Conservation (phyloP, 1,284 basidiomycete species). For the Puccinia coronata region DNA sequence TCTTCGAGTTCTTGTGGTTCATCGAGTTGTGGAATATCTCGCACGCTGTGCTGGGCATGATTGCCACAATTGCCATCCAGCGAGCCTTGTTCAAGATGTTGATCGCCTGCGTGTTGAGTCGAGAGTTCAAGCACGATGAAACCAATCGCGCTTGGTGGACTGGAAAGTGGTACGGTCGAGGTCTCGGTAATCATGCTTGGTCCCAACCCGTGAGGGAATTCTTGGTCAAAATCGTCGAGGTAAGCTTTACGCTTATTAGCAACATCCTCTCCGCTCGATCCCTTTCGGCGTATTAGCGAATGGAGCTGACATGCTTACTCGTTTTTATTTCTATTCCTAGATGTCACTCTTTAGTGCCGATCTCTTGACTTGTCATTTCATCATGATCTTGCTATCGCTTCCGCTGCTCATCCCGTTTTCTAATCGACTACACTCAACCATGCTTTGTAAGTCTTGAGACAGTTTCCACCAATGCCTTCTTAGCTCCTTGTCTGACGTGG, state of each 20-base stretch:
- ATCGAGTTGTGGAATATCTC: conserved; percentile 87
- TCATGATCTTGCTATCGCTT: conserved; percentile 74
- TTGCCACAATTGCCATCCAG: conserved; percentile 82
- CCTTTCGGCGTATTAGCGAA: not conserved
- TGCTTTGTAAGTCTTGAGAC: conserved; percentile 66
- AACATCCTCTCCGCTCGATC: not conserved
- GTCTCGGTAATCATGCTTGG: conserved; percentile 80
- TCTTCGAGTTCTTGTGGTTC: conserved; percentile 97
- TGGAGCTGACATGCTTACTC: not conserved
- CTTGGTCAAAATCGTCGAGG: conserved; percentile 91
- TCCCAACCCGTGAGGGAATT: conserved; percentile 92
- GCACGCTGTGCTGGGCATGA: conserved; percentile 79
- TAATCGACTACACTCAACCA: conserved; percentile 84
- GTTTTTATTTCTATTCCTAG: not conserved
- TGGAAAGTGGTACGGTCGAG: conserved; percentile 90
- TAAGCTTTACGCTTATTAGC: not conserved
- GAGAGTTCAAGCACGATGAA: conserved; percentile 97
- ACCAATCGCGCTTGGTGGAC: conserved; percentile 98
- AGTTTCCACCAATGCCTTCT: conserved; percentile 8
- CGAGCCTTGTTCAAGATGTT: conserved; percentile 86
- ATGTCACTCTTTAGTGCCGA: conserved; percentile 50
- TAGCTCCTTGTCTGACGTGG: conserved; percentile 46
- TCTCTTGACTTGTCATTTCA: conserved; percentile 62
- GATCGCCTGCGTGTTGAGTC: conserved; percentile 84
- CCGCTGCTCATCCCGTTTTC: conserved; percentile 82